phyloP scores from a whole-genome alignment of 2,329 filamentous ascomycete genomes.

The Grosmannia serpens region DNA sequence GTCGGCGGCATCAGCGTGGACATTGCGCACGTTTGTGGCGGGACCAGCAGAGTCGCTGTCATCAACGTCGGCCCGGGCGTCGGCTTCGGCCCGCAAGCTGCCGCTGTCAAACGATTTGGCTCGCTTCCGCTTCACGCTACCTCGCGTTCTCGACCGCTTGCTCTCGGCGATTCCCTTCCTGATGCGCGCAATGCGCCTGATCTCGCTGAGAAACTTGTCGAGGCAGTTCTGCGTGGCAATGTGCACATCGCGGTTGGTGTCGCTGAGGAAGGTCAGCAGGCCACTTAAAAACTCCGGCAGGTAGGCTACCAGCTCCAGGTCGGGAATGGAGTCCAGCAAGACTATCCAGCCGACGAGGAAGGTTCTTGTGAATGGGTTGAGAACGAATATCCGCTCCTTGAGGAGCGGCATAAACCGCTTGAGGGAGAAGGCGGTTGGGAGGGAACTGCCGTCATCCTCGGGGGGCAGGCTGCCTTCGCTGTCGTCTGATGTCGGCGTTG shows the following conservation, averaged over 20 bases:
- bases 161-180: conserved; percentile 89
- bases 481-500: conserved; percentile 31
- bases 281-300: conserved; percentile 86
- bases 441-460: conserved; percentile 26
- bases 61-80: conserved; percentile 39
- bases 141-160: conserved; percentile 47
- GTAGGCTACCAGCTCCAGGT: conserved; percentile 86
- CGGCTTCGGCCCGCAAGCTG: conserved; percentile 43
- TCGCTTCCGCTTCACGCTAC: conserved; percentile 56
- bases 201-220: conserved; percentile 84
- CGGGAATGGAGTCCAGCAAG: conserved; percentile 88
- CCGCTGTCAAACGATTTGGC: conserved; percentile 49
- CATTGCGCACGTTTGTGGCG: conserved; percentile 41
- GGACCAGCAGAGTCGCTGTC: conserved; percentile 37
- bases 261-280: conserved; percentile 81
- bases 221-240: conserved; percentile 80
- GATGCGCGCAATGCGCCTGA: conserved; percentile 84
- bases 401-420: conserved; percentile 83
- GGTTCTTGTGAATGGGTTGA: conserved; percentile 88
- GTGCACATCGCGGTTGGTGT: conserved; percentile 87
- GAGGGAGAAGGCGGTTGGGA: conserved; percentile 85
- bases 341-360: conserved; percentile 97
- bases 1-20: conserved; percentile 40
- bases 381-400: conserved; percentile 85
- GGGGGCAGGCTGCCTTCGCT: not conserved